Evolutionary conservation across 2,329 filamentous ascomycete genomes (phyloP).

Genomic region (Sporothrix brasiliensis): DNA sequence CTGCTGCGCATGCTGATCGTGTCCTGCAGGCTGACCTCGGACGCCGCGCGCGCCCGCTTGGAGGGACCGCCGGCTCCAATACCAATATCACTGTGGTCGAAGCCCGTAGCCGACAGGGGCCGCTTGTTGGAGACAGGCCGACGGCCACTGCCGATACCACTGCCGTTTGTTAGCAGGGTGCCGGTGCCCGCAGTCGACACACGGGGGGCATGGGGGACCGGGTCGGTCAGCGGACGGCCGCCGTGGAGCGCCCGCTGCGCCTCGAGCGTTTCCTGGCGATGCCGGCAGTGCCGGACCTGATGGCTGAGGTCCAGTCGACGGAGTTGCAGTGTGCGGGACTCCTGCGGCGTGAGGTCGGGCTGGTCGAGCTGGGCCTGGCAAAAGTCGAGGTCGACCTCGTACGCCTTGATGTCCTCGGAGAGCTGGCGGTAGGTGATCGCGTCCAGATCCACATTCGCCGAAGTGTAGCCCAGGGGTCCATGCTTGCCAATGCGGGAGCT

Average conservation of each 20-base stretch:
- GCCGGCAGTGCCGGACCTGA: slow-evolving; percentile 49
- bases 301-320: slow-evolving; percentile 50
- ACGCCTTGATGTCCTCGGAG: slow-evolving; percentile 49
- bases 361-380: slow-evolving; percentile 44
- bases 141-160: not conserved
- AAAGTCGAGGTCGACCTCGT: slow-evolving; percentile 50
- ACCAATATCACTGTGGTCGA: not conserved
- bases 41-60: slow-evolving; percentile 31
- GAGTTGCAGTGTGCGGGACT: slow-evolving; percentile 48
- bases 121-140: slow-evolving; percentile 10
- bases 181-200: not conserved
- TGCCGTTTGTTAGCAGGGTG: not conserved
- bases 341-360: slow-evolving; percentile 46
- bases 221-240: slow-evolving; percentile 28
- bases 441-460: slow-evolving; percentile 38
- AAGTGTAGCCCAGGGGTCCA: slow-evolving; percentile 30
- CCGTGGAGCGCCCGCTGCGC: slow-evolving; percentile 31
- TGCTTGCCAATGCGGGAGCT: not conserved
- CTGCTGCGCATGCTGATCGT: slow-evolving; percentile 32
- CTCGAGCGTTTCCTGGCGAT: slow-evolving; percentile 47
- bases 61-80: not conserved
- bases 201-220: not conserved
- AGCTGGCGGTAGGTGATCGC: slow-evolving; percentile 45
- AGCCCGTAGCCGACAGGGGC: not conserved
- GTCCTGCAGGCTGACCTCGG: slow-evolving; percentile 31